Evolutionary conservation across 2,329 filamentous ascomycete genomes (phyloP).

Genomic region (Colletotrichum plurivorum): DNA sequence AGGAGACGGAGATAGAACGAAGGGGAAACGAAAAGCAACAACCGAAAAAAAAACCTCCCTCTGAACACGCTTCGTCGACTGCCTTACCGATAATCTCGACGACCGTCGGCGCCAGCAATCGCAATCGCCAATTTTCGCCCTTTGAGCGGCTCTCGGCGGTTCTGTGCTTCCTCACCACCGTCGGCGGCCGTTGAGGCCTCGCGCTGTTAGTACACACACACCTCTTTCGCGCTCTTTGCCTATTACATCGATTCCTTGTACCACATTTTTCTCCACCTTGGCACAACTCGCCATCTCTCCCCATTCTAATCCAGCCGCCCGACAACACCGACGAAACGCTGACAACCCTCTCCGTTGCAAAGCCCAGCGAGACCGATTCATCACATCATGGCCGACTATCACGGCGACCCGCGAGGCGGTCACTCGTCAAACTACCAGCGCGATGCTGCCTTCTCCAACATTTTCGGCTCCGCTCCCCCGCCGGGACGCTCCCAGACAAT

Average conservation of each 20-base stretch:
- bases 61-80: conserved; percentile 21
- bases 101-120: conserved; percentile 14
- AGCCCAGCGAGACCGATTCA: conserved; percentile 51
- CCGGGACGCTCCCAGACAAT: conserved; percentile 95
- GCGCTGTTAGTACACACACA: conserved; percentile 37
- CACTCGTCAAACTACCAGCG: conserved; percentile 77
- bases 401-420: conserved; percentile 62
- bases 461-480: conserved; percentile 90
- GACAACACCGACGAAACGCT: conserved; percentile 28
- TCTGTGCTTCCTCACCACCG: conserved; percentile 40
- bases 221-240: too few species aligned
- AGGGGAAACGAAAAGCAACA: conserved; percentile 39
- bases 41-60: conserved; percentile 21
- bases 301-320: conserved; percentile 31
- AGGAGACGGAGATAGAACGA: conserved; percentile 37
- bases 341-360: conserved; percentile 29
- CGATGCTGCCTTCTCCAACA: conserved; percentile 96
- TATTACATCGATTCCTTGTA: conserved; percentile 26
- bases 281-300: conserved; percentile 39
- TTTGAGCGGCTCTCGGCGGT: conserved; percentile 22
- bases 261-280: conserved; percentile 42
- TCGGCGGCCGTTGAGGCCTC: conserved; percentile 44
- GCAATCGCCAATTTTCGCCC: conserved; percentile 27
- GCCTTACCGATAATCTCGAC: neutral
- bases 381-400: conserved; percentile 70